Percentiles rank a stretch among this genome's conserved stretches.
phyloP scores from a whole-genome alignment of 2,329 filamentous ascomycete species.

The Didymella segeticola region DNA sequence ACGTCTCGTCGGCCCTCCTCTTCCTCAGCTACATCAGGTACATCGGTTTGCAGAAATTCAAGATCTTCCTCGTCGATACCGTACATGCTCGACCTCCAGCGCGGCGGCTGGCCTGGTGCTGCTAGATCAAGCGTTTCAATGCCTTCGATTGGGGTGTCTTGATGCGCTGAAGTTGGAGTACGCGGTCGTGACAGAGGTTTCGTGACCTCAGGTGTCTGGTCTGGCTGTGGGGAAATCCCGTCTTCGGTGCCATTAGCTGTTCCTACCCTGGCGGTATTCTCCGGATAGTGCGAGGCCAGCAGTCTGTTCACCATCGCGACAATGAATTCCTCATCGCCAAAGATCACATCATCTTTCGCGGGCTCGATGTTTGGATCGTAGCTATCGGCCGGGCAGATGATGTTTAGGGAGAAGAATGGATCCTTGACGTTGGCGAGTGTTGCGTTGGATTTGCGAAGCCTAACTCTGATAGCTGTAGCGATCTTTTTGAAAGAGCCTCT shows the following conservation, averaged over 20 bases:
- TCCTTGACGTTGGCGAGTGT: constrained; percentile 51
- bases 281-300: constrained; percentile 50
- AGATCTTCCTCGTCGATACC: constrained; percentile 48
- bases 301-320: constrained; percentile 54
- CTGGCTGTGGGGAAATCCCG: constrained; percentile 2
- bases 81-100: constrained; percentile 50
- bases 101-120: not conserved
- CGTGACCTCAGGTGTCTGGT: not conserved
- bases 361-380: constrained; percentile 78
- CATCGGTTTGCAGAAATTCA: constrained; percentile 27
- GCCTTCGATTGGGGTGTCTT: not conserved
- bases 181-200: not conserved
- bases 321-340: constrained; percentile 62
- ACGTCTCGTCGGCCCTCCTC: constrained; percentile 42
- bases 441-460: constrained; percentile 49
- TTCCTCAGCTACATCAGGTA: constrained; percentile 27
- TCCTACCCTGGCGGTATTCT: constrained; percentile 14
- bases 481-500: constrained; percentile 68
- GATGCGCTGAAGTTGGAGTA: not conserved
- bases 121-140: not conserved
- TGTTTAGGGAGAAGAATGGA: constrained; percentile 69
- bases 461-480: constrained; percentile 59
- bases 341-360: constrained; percentile 74
- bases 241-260: not conserved
- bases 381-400: constrained; percentile 65